phyloP scores from a whole-genome alignment of 129 eudicot species.

The Silybum marianum region DNA sequence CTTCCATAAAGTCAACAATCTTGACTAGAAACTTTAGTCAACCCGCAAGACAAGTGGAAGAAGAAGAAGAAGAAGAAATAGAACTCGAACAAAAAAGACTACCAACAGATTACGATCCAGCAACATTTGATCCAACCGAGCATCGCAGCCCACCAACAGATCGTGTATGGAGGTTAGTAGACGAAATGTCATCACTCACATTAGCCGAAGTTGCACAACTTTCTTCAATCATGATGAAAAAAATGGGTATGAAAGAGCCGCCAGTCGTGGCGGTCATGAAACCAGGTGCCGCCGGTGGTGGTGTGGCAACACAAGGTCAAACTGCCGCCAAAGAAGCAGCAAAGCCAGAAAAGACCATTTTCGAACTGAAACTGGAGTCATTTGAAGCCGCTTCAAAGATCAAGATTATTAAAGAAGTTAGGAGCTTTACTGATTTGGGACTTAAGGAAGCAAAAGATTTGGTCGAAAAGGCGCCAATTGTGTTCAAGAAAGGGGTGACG shows the following conservation, averaged over 20 bases:
- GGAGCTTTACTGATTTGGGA: constrained; percentile 79
- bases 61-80: constrained; percentile 66
- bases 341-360: constrained; percentile 71
- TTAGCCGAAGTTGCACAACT: constrained; percentile 60
- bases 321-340: constrained; percentile 59
- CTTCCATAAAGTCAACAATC: constrained; percentile 30
- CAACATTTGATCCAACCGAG: constrained; percentile 75
- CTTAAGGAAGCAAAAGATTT: constrained; percentile 90
- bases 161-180: constrained; percentile 88
- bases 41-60: constrained; percentile 53
- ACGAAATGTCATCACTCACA: constrained; percentile 71
- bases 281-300: constrained; percentile 63
- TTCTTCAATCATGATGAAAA: constrained; percentile 65
- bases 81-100: constrained; percentile 85
- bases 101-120: constrained; percentile 91
- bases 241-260: constrained; percentile 65
- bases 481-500: constrained; percentile 73
- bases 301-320: constrained; percentile 33
- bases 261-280: constrained; percentile 73
- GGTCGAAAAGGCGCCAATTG: constrained; percentile 80
- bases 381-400: constrained; percentile 78
- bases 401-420: constrained; percentile 79
- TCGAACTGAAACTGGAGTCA: constrained; percentile 76
- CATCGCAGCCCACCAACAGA: constrained; percentile 95
- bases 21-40: constrained; percentile 51